Base-by-base conservation (phyloP, 1,284 basidiomycete genomes). In the Malassezia brasiliensis region DNA sequence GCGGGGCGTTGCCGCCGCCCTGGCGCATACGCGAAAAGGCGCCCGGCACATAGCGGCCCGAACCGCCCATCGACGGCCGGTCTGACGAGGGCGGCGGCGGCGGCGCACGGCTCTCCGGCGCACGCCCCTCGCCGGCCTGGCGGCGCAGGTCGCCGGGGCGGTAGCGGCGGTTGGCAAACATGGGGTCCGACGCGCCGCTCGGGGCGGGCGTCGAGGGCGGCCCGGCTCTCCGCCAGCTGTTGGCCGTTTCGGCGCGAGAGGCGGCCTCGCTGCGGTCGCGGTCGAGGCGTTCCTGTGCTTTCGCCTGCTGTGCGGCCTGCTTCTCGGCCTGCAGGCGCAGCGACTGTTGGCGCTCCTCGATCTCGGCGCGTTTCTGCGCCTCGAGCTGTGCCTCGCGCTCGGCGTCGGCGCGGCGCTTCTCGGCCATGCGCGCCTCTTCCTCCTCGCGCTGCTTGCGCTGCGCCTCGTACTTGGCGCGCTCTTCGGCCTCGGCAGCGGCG, bases 331-430 rank as follows among this genome's bases (percentile, higher is more conserved):
- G 59, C 46, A 61, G 63, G 37, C 67, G 62, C 37, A 74, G 58
- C 55, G 66, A 62, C 46, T 65, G 64, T 61, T 65, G 60, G 17
- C 71, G 60, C 53, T 71, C 67, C 59, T 74, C 67, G 45, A 68
- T 67, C 51, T 71, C 71, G 47, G 69, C 72, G 9, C 66, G 61
- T 60, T 69, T 68, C 55, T 64, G 66, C 30, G 71, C 66, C 54
- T 75, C 71, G 48, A 65, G 59, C 50, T 72, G 64, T 12, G 66
- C 63, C 45, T 67, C 57, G 51, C 67, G 62, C 52, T 67, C 65
- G 19, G 63, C 63, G 44, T 75, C 66, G 17, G 64, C 58, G 19
- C 63, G 59, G 40, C 64, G 62, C 59, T 67, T 61, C 48, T 70
- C 68, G 28, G 63, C 67, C 22, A 61, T 39, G 14, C 57, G 50